Base-by-base conservation (phyloP, 495 filamentous ascomycete species). In the Aspergillus conjunctus region DNA sequence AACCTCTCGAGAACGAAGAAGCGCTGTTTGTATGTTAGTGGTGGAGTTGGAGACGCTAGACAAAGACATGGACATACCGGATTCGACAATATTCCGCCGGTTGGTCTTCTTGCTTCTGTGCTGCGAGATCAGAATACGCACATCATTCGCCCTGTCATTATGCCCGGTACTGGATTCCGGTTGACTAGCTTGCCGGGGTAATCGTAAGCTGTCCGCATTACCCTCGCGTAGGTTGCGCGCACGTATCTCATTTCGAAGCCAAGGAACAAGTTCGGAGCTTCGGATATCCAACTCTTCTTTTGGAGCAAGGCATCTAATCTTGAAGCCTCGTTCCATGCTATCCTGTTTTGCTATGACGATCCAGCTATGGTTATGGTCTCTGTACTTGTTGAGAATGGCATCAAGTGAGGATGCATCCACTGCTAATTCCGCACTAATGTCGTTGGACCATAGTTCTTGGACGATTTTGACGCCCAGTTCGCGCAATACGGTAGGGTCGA, bases 61-160 rank as follows among this genome's bases (percentile, higher is more conserved):
- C 2, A 26, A 52, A 33, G 11, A 10, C 5, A 20, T 7, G 10
- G n/a, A 61, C 71, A 60, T 73, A 81, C 81, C 85, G 50, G 90
- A 88, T 67, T 95, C 91, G 22, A 97, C 87, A 37, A 98, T 90
- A 31, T 87, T 87, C 56, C 84, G 84, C 33, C 93, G 86, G 70
- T 95, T 97, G 43, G 87, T 87, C 76, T 97, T 98, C 73, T 97
- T 97, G 69, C 86, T 89, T 65, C 89, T 87, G 31, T 91, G 91
- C 52, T 89, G 86, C 0, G 89, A 84, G 1, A 90, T 77, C 1
- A 98, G 82, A 30, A 98, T 88, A 49, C 91, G 87, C 30, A 98
- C 93, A 59, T 93, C 86, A 65, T 87, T 87, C 49, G 84, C 80
- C 22, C 77, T 78, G 31, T 87, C 85, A 33, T 71, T 66, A 37